phyloP scores from a whole-genome alignment of 2,329 filamentous ascomycete genomes.

The Xylariales sp. region DNA sequence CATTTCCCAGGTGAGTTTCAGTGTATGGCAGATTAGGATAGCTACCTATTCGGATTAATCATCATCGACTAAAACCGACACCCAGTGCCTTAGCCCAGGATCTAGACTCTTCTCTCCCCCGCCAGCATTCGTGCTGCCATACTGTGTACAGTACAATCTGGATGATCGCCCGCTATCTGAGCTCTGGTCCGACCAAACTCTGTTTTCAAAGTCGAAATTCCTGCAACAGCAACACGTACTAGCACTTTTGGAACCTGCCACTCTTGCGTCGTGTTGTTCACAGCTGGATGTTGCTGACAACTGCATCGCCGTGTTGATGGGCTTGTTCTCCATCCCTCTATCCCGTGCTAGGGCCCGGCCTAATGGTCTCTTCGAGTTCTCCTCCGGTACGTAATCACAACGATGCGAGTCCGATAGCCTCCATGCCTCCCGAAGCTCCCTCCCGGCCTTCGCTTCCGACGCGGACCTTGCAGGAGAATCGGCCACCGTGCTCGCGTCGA shows the following conservation, averaged over 20 bases:
- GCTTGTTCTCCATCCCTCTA: neutral
- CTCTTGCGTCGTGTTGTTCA: neutral
- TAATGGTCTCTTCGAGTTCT: constrained; percentile 4
- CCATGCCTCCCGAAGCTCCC: neutral
- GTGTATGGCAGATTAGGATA: no score
- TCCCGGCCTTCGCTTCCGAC: neutral
- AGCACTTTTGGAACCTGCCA: neutral
- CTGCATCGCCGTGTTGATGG: constrained; percentile 4
- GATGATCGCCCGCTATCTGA: no score
- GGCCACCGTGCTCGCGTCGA: neutral
- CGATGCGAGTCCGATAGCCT: neutral
- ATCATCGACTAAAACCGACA: no score
- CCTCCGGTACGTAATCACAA: neutral
- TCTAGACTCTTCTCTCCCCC: no score
- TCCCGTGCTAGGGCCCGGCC: constrained; percentile 5
- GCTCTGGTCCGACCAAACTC: no score
- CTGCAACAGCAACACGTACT: no score
- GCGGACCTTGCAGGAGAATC: neutral
- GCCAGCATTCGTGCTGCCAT: no score
- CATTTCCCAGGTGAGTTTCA: no score
- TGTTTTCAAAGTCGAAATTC: no score
- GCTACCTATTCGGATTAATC: no score
- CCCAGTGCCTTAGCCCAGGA: no score
- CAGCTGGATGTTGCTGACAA: neutral
- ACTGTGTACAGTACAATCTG: no score